Percentiles rank a stretch among this genome's conserved stretches.
Evolutionary conservation across 2,329 filamentous ascomycete genomes (phyloP).

Genomic region (Colletotrichum coccodes): DNA sequence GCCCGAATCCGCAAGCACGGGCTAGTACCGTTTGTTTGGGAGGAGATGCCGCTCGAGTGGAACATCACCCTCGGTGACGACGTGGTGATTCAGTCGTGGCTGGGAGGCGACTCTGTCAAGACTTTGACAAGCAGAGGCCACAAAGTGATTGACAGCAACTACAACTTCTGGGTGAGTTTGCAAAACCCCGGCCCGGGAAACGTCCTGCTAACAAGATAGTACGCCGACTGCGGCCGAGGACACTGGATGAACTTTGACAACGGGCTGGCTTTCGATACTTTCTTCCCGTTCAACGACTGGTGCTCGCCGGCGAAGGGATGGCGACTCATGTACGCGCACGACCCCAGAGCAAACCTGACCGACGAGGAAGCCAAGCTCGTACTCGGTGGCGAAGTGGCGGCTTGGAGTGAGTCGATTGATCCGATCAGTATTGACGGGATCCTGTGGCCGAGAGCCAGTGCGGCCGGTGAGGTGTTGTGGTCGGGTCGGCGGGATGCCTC

Average conservation of each 20-base stretch:
- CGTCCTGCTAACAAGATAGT: constrained; percentile 54
- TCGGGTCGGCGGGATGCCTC: constrained; percentile 73
- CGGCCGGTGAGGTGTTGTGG: constrained; percentile 85
- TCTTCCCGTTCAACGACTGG: constrained; percentile 83
- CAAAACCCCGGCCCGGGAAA: not conserved
- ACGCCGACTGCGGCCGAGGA: constrained; percentile 85
- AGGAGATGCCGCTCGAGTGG: constrained; percentile 85
- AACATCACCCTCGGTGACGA: constrained; percentile 77
- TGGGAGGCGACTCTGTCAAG: constrained; percentile 70
- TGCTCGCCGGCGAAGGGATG: constrained; percentile 84
- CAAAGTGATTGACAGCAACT: constrained; percentile 79
- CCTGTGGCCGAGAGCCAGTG: constrained; percentile 81
- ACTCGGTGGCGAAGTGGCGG: constrained; percentile 82
- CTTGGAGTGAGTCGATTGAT: constrained; percentile 87
- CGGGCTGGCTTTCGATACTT: constrained; percentile 58
- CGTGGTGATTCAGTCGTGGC: constrained; percentile 84
- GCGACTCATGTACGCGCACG: constrained; percentile 83
- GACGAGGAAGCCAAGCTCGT: constrained; percentile 72
- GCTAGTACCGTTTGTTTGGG: constrained; percentile 84
- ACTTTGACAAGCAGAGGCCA: constrained; percentile 70
- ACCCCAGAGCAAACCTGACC: constrained; percentile 75
- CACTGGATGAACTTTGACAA: constrained; percentile 80
- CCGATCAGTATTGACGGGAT: constrained; percentile 77
- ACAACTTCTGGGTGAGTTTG: constrained; percentile 76
- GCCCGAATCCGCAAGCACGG: constrained; percentile 70